Evolutionary conservation across 257 asterid species (phyloP).

Genomic region (Marsdenia floribunda): DNA sequence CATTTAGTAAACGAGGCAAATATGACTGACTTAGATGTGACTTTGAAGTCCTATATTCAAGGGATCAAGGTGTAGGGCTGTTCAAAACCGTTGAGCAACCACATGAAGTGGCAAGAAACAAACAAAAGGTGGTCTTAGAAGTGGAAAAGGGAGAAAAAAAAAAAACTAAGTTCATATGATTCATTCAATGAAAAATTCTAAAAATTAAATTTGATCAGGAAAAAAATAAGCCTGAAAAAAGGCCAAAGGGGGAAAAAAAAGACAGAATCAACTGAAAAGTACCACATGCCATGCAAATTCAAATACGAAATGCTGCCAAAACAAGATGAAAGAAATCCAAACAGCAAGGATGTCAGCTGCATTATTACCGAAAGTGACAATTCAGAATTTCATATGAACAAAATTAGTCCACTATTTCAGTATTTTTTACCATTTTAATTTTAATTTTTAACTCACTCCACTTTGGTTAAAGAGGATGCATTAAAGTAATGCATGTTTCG

Average conservation of each 20-base stretch:
- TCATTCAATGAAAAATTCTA: not conserved
- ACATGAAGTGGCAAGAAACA: not conserved
- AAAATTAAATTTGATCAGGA: not conserved
- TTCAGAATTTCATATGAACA: not conserved
- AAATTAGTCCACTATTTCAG: not conserved
- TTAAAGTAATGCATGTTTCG: too few relatives aligned
- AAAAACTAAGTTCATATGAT: not conserved
- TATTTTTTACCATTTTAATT: too few relatives aligned
- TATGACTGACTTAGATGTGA: not conserved
- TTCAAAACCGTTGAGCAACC: not conserved
- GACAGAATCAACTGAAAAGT: not conserved
- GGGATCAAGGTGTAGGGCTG: not conserved
- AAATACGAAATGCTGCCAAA: not conserved
- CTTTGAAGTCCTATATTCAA: not conserved
- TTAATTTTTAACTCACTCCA: too few relatives aligned
- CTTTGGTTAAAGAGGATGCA: too few relatives aligned
- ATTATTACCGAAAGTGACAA: not conserved
- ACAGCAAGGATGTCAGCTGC: not conserved
- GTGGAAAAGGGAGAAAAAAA: not conserved
- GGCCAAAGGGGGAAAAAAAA: not conserved
- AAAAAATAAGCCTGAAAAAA: not conserved
- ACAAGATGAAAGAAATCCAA: not conserved
- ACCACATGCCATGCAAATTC: not conserved
- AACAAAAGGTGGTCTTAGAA: not conserved
- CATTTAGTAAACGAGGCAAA: not conserved